These are phyloP conservation scores for Suhomyces terraborum DNA, from an alignment of 1,139 yeast genomes.

Conservation along the genomic window DNA sequence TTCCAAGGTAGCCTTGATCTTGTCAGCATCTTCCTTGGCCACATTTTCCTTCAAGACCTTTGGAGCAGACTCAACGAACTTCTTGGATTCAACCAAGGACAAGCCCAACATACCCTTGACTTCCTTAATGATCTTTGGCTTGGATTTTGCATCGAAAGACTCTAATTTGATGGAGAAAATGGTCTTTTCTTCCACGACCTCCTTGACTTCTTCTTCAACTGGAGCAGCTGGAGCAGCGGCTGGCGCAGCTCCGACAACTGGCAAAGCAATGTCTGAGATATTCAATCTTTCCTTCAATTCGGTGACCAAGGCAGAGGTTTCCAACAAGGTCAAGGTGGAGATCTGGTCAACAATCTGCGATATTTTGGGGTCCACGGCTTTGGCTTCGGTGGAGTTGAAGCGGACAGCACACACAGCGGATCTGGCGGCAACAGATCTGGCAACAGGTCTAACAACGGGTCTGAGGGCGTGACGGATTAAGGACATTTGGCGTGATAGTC, in stretches of 20 bases:
- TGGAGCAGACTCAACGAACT: conserved; percentile 97
- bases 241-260: conserved; percentile 65
- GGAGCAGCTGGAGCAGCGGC: conserved; percentile 75
- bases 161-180: conserved; percentile 91
- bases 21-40: conserved; percentile 87
- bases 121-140: conserved; percentile 97
- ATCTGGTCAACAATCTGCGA: conserved; percentile 85
- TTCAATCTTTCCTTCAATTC: conserved; percentile 86
- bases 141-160: conserved; percentile 89
- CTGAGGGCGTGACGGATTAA: conserved; percentile 44
- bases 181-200: conserved; percentile 87
- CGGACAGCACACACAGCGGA: conserved; percentile 31
- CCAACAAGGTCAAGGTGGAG: conserved; percentile 83
- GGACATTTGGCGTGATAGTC: conserved; percentile 21
- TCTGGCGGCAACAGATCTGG: conserved; percentile 32
- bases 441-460: conserved; percentile 38
- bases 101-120: conserved; percentile 89
- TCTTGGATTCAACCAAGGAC: conserved; percentile 94
- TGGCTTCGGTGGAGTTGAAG: conserved; percentile 55
- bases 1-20: conserved; percentile 90
- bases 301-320: conserved; percentile 79
- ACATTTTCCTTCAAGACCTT: conserved; percentile 85
- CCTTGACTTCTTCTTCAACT: conserved; percentile 75
- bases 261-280: conserved; percentile 90
- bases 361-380: conserved; percentile 83